These are phyloP conservation scores for Pseudohyphozyma bogoriensis DNA, from an alignment of 768 basidiomycete genomes.

Conservation along the genomic window DNA sequence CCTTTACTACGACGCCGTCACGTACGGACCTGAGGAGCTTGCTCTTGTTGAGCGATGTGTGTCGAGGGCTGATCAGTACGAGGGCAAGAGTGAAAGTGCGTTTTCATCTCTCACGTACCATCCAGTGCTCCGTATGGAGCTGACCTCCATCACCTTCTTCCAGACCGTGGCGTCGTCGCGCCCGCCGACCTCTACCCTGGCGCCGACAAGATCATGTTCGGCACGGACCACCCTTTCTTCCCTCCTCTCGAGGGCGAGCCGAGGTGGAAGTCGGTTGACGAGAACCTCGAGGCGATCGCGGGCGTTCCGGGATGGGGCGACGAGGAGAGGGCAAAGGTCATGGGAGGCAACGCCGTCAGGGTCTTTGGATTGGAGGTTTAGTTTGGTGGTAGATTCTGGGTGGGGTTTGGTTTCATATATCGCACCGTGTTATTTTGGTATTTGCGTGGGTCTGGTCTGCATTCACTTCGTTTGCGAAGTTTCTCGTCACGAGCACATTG, in stretches of 20 bases:
- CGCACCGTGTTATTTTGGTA: too few relatives aligned
- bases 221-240: conserved; percentile 77
- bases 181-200: conserved; percentile 15
- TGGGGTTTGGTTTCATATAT: too few relatives aligned
- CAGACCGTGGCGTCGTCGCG: conserved; percentile 15
- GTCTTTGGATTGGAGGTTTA: conserved; percentile 49
- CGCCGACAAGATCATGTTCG: conserved; percentile 47
- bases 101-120: neutral
- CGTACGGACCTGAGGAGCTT: conserved; percentile 76
- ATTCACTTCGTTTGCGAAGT: too few relatives aligned
- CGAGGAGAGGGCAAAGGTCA: conserved; percentile 54
- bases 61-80: conserved; percentile 47
- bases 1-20: conserved; percentile 72
- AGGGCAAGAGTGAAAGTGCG: conserved; percentile 18
- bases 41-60: conserved; percentile 64
- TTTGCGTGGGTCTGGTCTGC: too few relatives aligned
- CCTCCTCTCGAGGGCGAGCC: conserved; percentile 52
- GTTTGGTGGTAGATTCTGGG: too few relatives aligned
- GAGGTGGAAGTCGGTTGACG: conserved; percentile 76
- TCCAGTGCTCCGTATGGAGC: neutral
- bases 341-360: conserved; percentile 60
- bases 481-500: too few relatives aligned
- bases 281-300: conserved; percentile 71
- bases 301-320: conserved; percentile 53
- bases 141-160: too few relatives aligned